phyloP scores from a whole-genome alignment of 2,329 filamentous ascomycete genomes.

The Colletotrichum liriopes region DNA sequence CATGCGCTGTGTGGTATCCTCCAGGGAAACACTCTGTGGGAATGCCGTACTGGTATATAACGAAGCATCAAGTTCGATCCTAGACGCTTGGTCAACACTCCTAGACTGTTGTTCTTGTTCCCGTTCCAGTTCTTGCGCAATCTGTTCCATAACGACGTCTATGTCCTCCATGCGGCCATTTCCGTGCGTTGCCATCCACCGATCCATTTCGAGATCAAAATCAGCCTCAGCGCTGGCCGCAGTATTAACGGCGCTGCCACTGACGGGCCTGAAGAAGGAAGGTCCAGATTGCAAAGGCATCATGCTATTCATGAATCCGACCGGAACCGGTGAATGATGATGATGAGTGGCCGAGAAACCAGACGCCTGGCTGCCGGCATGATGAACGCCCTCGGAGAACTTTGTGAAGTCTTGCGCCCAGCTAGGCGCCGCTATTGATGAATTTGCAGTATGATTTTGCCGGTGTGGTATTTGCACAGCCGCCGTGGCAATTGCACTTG shows the following conservation, averaged over 20 bases:
- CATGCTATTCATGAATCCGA: not conserved
- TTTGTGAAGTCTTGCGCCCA: conserved; percentile 41
- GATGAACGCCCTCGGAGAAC: not conserved
- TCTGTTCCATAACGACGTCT: conserved; percentile 60
- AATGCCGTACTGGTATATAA: not conserved
- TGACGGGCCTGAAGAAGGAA: not conserved
- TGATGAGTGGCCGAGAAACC: not conserved
- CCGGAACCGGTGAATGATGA: not conserved
- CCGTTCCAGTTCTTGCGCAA: conserved; percentile 57
- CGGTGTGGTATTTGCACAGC: too few relatives aligned
- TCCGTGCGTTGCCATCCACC: conserved; percentile 58
- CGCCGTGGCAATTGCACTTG: not conserved
- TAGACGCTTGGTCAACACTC: not conserved
- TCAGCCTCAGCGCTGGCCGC: conserved; percentile 48
- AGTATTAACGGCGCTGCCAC: not conserved
- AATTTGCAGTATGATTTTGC: not conserved
- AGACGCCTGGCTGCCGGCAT: not conserved
- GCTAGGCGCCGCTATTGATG: not conserved
- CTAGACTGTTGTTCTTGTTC: conserved; percentile 44
- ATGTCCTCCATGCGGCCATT: conserved; percentile 55
- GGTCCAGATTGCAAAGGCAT: not conserved
- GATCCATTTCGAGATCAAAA: conserved; percentile 59
- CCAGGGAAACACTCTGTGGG: not conserved
- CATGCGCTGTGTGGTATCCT: not conserved
- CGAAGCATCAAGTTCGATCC: not conserved